Conservation (phyloP, 1,139 yeast species). For the Tardiomyces digboiensis region DNA sequence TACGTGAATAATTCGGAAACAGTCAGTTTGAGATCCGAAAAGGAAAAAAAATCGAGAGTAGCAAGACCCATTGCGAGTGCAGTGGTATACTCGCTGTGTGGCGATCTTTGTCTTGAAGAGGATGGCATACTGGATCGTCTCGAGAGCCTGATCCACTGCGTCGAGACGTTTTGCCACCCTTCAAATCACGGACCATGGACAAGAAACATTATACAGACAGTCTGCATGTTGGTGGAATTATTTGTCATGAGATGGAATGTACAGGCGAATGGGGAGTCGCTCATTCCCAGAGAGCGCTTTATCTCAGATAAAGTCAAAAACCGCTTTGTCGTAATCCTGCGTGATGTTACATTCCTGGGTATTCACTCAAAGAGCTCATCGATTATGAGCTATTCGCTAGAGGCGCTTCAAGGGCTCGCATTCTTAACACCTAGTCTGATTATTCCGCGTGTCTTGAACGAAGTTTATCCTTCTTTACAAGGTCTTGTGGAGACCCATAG, state of each 20-base stretch:
- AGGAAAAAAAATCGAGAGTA: constrained; percentile 18
- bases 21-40: constrained; percentile 12
- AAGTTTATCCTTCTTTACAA: constrained; percentile 75
- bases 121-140: constrained; percentile 48
- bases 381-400: constrained; percentile 50
- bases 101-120: constrained; percentile 29
- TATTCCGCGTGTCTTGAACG: constrained; percentile 57
- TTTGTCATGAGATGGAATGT: constrained; percentile 28
- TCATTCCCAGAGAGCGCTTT: constrained; percentile 32
- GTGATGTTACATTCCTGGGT: constrained; percentile 58
- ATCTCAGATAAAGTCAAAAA: constrained; percentile 39
- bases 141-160: constrained; percentile 49
- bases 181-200: constrained; percentile 89
- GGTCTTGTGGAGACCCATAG: constrained; percentile 77
- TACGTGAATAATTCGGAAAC: constrained; percentile 20
- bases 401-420: constrained; percentile 54
- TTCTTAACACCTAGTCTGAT: constrained; percentile 52
- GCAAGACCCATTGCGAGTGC: constrained; percentile 41
- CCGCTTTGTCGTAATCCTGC: constrained; percentile 45
- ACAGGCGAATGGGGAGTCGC: constrained; percentile 23
- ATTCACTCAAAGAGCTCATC: constrained; percentile 65
- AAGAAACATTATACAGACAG: constrained; percentile 51
- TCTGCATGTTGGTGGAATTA: constrained; percentile 31
- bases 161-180: constrained; percentile 87
- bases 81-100: constrained; percentile 52